Base-by-base conservation (phyloP, 768 basidiomycete genomes). In the Candolleomyces eurysporus region DNA sequence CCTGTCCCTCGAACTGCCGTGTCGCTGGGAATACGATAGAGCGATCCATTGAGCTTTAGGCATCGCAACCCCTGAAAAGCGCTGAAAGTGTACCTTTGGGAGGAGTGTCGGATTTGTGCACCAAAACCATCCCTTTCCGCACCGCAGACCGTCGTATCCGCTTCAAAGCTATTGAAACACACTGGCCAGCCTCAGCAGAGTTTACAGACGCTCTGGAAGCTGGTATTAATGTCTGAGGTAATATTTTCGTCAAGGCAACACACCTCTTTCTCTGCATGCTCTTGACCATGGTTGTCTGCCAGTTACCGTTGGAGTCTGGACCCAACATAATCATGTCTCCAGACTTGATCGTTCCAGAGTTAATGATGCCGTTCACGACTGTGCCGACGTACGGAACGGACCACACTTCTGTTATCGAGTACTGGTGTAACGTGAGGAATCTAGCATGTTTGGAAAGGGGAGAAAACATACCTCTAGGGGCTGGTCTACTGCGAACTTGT, bases 231-330 rank as follows among this genome's bases (percentile, higher is more conserved):
- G 17, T 36, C 31, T 22, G 32, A 9, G 32, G n/a, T 22, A 19
- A 52, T 17, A 36, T 40, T 55, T 26, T 40, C n/a, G 39, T 22
- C 3, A 19, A 52, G 26, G 39, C 46, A 17, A 69, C 80, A 39
- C 52, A 90, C 91, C 92, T 78, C 73, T 98, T 99, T 61, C 96
- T 84, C 75, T 98, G 96, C 76, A 99, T 99, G 65, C 87, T 91
- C 78, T 92, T 94, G 63, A 99, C 78, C 9, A 86, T 77, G 0
- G 92, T 92, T 43, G 83, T 81, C 63, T 87, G 84, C 73, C 89
- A 98, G 67, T 91, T 88, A 2, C 96, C 96, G 57, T 94, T 92
- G 0, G 92, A 85, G 71, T 99, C 97, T 1, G 97, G 97, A 1
- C 96, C 97, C 52, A 97, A 78, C 21, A 94, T 73, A 30, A 96